Conservation (phyloP, 108 stramenopile genomes). For the Pseudonitzschia delicatissima region DNA sequence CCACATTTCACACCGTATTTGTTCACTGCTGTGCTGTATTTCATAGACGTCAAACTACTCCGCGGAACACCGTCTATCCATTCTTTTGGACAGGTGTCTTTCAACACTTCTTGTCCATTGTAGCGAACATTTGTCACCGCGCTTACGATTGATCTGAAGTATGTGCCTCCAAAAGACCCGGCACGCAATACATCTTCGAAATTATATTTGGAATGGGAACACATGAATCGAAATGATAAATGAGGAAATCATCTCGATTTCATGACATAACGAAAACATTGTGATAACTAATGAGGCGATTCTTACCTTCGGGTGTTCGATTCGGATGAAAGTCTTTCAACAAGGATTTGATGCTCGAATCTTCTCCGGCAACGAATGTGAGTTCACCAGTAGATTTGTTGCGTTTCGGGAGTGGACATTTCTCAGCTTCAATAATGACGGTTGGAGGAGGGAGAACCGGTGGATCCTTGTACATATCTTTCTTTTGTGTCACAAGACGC, state of each 20-base stretch:
- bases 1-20: conserved; percentile 93
- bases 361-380: conserved; percentile 45
- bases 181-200: conserved; percentile 73
- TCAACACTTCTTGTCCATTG: conserved; percentile 61
- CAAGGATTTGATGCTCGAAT: conserved; percentile 9
- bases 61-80: conserved; percentile 78
- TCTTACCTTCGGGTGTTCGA: conserved; percentile 71
- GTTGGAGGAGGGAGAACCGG: conserved; percentile 62
- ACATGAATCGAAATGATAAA: no score
- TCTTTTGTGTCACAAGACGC: conserved; percentile 58
- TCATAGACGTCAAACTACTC: conserved; percentile 63
- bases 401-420: conserved; percentile 40
- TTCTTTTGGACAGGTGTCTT: conserved; percentile 46
- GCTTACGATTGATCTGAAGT: conserved; percentile 88
- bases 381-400: conserved; percentile 55
- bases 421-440: conserved; percentile 36
- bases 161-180: conserved; percentile 95
- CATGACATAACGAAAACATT: background rate
- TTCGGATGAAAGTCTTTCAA: conserved; percentile 91
- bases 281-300: no score
- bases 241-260: background rate
- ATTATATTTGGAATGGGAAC: conserved; percentile 1
- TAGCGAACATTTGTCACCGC: conserved; percentile 84
- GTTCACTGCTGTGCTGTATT: conserved; percentile 71
- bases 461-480: conserved; percentile 86